A percentile compares a stretch with the other conserved stretches of the same genome.
These are phyloP conservation scores for Monilinia fructicola DNA, from an alignment of 2,329 filamentous ascomycete genomes.

Conservation along the genomic window DNA sequence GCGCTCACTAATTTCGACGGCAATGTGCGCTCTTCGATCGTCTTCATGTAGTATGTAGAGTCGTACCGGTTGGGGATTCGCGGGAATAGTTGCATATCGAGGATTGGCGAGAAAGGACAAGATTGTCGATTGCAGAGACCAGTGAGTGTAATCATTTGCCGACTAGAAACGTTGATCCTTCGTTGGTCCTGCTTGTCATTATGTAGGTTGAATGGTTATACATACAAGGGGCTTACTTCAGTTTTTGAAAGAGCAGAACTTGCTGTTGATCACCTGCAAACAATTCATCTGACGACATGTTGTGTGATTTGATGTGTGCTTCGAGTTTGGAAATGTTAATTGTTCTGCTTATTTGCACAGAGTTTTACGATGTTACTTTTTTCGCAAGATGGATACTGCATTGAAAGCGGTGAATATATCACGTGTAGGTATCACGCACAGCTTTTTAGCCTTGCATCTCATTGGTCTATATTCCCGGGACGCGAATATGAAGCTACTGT, in stretches of 20 bases:
- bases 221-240: conserved; percentile 66
- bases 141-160: conserved; percentile 90
- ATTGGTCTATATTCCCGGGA: background rate
- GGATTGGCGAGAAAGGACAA: conserved; percentile 88
- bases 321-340: conserved; percentile 3
- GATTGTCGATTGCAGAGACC: conserved; percentile 84
- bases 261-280: conserved; percentile 97
- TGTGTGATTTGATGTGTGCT: conserved; percentile 28
- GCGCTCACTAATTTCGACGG: conserved; percentile 89
- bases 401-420: background rate
- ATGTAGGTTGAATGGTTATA: conserved; percentile 41
- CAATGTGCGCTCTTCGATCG: conserved; percentile 82
- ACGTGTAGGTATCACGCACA: background rate
- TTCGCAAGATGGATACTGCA: conserved; percentile 17
- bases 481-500: background rate
- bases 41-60: conserved; percentile 98
- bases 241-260: conserved; percentile 91
- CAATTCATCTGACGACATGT: conserved; percentile 93
- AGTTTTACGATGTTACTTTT: too few relatives aligned
- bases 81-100: conserved; percentile 87
- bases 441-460: background rate
- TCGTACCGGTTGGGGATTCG: conserved; percentile 75
- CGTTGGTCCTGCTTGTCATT: conserved; percentile 60
- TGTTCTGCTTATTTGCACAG: conserved; percentile 7
- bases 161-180: conserved; percentile 91